Evolutionary conservation across 768 basidiomycete genomes (phyloP).

Genomic region (Paxillus involutus): DNA sequence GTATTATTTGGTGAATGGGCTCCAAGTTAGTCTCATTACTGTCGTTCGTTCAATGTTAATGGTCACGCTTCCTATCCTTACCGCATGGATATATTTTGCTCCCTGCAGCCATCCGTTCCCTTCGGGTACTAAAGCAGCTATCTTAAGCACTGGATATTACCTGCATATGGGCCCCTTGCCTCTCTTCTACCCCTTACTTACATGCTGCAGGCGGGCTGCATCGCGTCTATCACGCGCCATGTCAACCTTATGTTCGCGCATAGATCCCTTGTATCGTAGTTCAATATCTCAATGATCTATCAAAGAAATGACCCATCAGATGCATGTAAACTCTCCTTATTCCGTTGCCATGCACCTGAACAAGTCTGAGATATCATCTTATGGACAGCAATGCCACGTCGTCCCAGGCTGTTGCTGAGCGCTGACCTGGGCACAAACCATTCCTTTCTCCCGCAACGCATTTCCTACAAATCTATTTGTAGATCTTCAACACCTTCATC

Average conservation of each 20-base stretch:
- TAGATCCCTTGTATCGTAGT: not conserved
- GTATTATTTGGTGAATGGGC: slow-evolving; percentile 20
- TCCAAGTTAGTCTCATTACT: slow-evolving; percentile 19
- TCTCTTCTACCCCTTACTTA: not conserved
- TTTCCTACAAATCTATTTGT: slow-evolving; percentile 29
- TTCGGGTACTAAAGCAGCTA: slow-evolving; percentile 15
- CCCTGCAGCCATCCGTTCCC: slow-evolving; percentile 4
- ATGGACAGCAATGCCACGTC: not conserved
- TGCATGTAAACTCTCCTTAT: not conserved
- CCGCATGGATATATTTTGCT: slow-evolving; percentile 10
- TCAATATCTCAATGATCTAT: not conserved
- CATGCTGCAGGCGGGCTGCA: slow-evolving; percentile 9
- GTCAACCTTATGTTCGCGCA: not conserved
- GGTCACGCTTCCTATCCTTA: slow-evolving; percentile 19
- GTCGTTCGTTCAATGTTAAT: slow-evolving; percentile 28
- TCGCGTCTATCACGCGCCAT: not conserved
- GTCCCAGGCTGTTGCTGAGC: not conserved
- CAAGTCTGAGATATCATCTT: not conserved
- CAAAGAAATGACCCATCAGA: not conserved
- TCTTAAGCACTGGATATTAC: slow-evolving; percentile 11
- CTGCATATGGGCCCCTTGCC: slow-evolving; percentile 7
- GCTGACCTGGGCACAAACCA: too few relatives aligned
- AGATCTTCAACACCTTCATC: slow-evolving; percentile 54
- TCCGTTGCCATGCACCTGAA: not conserved
- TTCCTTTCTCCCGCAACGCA: not conserved